Percentiles rank a stretch among this genome's conserved stretches.
These are phyloP conservation scores for Xylaria cubensis DNA, from an alignment of 495 filamentous ascomycete species.

Conservation along the genomic window DNA sequence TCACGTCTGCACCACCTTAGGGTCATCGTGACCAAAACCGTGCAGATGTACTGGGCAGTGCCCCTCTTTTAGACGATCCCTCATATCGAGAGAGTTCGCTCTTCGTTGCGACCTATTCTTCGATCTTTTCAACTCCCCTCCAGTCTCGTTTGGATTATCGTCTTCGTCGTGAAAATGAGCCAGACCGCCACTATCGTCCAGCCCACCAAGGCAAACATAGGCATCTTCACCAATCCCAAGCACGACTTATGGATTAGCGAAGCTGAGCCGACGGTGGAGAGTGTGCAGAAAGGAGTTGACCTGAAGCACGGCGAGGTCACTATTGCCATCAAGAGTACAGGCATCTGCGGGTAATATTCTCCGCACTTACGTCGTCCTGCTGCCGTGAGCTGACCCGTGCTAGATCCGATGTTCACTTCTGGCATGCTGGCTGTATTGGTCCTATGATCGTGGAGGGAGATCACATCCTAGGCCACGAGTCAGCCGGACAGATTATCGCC, in stretches of 20 bases:
- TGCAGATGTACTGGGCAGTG: constrained; percentile 25
- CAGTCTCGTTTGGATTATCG: background rate
- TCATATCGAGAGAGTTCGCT: constrained; percentile 15
- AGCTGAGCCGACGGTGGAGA: constrained; percentile 75
- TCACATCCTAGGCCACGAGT: constrained; percentile 93
- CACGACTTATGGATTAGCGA: constrained; percentile 92
- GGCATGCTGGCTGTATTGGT: constrained; percentile 90
- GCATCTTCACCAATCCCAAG: constrained; percentile 90
- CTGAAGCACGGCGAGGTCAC: constrained; percentile 84
- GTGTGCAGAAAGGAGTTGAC: constrained; percentile 70
- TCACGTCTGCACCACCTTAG: constrained; percentile 12
- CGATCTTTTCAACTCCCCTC: constrained; percentile 6
- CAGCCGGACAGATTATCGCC: constrained; percentile 81
- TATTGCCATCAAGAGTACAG: constrained; percentile 84
- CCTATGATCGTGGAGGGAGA: constrained; percentile 89
- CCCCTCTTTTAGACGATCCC: constrained; percentile 26
- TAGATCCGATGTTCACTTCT: constrained; percentile 95
- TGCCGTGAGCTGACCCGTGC: constrained; percentile 22
- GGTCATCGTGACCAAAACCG: constrained; percentile 29
- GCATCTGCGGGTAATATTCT: constrained; percentile 81
- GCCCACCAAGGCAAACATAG: constrained; percentile 81
- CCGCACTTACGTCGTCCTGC: constrained; percentile 34
- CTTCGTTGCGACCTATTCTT: constrained; percentile 12
- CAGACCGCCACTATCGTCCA: constrained; percentile 36
- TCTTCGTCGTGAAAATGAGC: constrained; percentile 33